Evolutionary conservation across 179 eudicot species (phyloP).

Genomic region (Vitellaria paradoxa): DNA sequence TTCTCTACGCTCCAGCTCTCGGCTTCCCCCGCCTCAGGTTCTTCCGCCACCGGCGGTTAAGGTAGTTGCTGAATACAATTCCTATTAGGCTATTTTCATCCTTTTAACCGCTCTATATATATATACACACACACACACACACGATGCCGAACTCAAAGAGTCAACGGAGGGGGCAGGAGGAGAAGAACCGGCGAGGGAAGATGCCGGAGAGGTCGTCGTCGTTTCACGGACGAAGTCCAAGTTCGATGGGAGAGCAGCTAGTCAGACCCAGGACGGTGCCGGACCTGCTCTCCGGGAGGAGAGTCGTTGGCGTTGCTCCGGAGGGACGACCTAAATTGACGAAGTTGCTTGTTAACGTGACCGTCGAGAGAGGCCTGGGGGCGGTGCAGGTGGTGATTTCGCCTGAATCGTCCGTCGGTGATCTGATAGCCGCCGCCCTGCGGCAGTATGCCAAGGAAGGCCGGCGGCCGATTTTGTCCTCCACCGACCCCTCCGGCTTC

Average conservation of each 20-base stretch:
- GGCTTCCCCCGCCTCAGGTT: slow-evolving; percentile 38
- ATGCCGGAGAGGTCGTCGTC: slow-evolving; percentile 34
- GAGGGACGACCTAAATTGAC: slow-evolving; percentile 29
- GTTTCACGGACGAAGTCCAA: slow-evolving; percentile 28
- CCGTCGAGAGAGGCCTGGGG: slow-evolving; percentile 60
- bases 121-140: background rate
- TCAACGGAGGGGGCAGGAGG: slow-evolving; percentile 25
- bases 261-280: slow-evolving; percentile 50
- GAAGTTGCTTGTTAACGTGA: slow-evolving; percentile 66
- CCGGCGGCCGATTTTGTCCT: slow-evolving; percentile 43
- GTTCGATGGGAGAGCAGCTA: slow-evolving; percentile 11
- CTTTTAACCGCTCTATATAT: background rate
- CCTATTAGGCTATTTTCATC: too few relatives aligned
- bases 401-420: slow-evolving; percentile 50
- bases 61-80: slow-evolving; percentile 8
- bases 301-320: background rate
- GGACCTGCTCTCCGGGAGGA: slow-evolving; percentile 27
- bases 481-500: slow-evolving; percentile 29
- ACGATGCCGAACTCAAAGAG: slow-evolving; percentile 33
- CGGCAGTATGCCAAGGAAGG: slow-evolving; percentile 51
- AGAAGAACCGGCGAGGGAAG: slow-evolving; percentile 28
- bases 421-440: slow-evolving; percentile 51
- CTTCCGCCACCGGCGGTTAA: slow-evolving; percentile 36
- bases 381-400: slow-evolving; percentile 60
- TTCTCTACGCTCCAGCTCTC: slow-evolving; percentile 20